phyloP scores from a whole-genome alignment of 345 rosid genomes.

The Sapria himalayana region DNA sequence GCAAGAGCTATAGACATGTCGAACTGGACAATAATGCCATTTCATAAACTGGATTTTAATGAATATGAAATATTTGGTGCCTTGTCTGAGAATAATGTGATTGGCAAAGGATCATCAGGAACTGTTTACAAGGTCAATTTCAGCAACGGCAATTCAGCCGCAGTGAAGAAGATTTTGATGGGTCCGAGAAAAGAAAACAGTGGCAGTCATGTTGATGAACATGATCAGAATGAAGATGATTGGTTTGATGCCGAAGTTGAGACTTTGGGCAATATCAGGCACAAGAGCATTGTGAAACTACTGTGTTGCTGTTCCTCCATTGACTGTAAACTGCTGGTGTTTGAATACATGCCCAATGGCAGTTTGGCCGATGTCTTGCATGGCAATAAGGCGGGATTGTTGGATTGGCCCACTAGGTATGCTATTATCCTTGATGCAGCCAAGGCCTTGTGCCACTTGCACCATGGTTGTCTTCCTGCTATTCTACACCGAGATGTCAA shows the following conservation, averaged over 20 bases:
- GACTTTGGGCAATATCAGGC: conserved; percentile 91
- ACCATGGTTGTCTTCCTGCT: conserved; percentile 84
- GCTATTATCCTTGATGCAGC: conserved; percentile 76
- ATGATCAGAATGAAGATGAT: conserved; percentile 32
- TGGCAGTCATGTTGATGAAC: conserved; percentile 42
- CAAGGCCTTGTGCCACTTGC: conserved; percentile 85
- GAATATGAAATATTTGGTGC: conserved; percentile 70
- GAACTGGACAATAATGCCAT: conserved; percentile 91
- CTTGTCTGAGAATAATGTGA: conserved; percentile 84
- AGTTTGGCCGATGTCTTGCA: conserved; percentile 92
- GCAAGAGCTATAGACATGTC: conserved; percentile 50
- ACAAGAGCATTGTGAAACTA: conserved; percentile 87
- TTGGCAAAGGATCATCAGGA: conserved; percentile 81
- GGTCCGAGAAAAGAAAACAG: conserved; percentile 29
- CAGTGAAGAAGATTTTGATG: conserved; percentile 87
- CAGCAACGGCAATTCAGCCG: conserved; percentile 61
- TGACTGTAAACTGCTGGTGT: conserved; percentile 90
- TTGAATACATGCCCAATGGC: conserved; percentile 91
- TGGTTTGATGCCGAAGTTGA: conserved; percentile 74
- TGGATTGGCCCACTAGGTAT: conserved; percentile 75
- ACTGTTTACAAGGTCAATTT: conserved; percentile 85
- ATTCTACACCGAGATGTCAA: conserved; percentile 95
- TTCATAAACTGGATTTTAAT: conserved; percentile 79
- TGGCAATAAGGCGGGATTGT: conserved; percentile 55
- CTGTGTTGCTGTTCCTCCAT: conserved; percentile 88